Conservation (phyloP, 202 grass and related monocot genomes). For the Schoenoplectus triqueter region DNA sequence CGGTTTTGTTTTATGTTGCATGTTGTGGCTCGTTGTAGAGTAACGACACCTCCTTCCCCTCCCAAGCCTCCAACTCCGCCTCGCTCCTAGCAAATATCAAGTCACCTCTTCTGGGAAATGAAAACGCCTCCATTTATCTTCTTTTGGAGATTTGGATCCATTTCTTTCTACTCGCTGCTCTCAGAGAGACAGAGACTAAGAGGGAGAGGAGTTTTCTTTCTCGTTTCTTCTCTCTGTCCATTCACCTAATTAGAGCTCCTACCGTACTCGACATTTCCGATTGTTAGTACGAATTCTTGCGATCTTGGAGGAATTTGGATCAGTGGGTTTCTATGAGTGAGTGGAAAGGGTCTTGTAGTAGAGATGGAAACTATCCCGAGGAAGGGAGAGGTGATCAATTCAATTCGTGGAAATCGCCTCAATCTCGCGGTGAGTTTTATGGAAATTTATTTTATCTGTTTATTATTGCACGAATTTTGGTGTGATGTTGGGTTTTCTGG, state of each 20-base stretch:
- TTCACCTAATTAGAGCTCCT: not conserved
- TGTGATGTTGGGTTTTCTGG: constrained; percentile 1
- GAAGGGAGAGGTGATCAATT: constrained; percentile 15
- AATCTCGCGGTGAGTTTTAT: constrained; percentile 27
- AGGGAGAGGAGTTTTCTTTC: not conserved
- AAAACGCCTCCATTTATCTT: constrained; percentile 15
- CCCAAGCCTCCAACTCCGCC: not conserved
- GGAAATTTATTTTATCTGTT: constrained; percentile 13
- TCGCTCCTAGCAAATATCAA: constrained; percentile 5
- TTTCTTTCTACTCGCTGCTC: not conserved
- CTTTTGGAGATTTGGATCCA: not conserved
- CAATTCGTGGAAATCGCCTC: constrained; percentile 29
- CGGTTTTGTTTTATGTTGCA: not conserved
- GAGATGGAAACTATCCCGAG: not conserved
- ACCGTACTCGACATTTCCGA: not conserved
- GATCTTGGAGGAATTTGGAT: constrained; percentile 31
- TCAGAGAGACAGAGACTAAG: constrained; percentile 6
- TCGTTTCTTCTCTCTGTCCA: not conserved
- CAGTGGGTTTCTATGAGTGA: constrained; percentile 11
- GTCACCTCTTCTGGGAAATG: not conserved
- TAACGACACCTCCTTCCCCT: not conserved
- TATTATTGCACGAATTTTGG: not conserved
- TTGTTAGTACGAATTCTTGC: constrained; percentile 7
- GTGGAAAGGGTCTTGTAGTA: constrained; percentile 8
- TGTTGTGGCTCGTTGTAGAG: not conserved